These are phyloP conservation scores for Sugiyamaella japonica DNA, from an alignment of 1,139 yeast species.

Conservation along the genomic window DNA sequence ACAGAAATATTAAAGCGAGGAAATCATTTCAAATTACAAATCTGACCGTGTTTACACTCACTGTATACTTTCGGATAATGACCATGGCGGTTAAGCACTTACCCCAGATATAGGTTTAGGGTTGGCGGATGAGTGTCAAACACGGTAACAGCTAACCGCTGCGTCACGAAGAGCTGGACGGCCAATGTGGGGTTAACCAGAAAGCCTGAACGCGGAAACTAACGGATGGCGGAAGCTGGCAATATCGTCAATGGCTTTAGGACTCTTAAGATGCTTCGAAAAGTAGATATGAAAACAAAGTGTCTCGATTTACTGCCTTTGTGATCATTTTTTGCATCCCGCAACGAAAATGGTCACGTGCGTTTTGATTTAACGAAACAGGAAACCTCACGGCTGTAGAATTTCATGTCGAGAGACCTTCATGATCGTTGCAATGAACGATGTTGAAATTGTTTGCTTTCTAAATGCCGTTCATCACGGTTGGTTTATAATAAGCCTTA, in stretches of 20 bases:
- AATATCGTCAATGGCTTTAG: too few species aligned
- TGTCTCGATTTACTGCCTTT: too few species aligned
- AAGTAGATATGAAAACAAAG: too few species aligned
- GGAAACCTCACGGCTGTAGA: not conserved
- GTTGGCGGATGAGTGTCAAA: slow-evolving; percentile 11
- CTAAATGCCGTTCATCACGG: not conserved
- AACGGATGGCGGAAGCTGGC: too few species aligned
- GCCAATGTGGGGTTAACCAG: too few species aligned
- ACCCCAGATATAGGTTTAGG: slow-evolving; percentile 5
- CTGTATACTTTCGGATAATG: not conserved
- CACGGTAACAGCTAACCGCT: too few species aligned
- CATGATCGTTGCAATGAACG: not conserved
- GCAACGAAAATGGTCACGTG: not conserved
- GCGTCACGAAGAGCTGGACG: too few species aligned
- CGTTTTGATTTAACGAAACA: not conserved
- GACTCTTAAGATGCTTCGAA: too few species aligned
- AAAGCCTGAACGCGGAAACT: too few species aligned
- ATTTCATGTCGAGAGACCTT: not conserved
- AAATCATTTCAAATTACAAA: too few species aligned
- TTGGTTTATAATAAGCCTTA: not conserved
- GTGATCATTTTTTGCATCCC: too few species aligned
- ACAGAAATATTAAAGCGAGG: not conserved
- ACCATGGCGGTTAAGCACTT: slow-evolving; percentile 11
- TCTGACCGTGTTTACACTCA: not conserved
- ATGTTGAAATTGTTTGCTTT: not conserved